Evolutionary conservation across 192 early-diverging fungal species (phyloP).

Genomic region (Thamnidium elegans): DNA sequence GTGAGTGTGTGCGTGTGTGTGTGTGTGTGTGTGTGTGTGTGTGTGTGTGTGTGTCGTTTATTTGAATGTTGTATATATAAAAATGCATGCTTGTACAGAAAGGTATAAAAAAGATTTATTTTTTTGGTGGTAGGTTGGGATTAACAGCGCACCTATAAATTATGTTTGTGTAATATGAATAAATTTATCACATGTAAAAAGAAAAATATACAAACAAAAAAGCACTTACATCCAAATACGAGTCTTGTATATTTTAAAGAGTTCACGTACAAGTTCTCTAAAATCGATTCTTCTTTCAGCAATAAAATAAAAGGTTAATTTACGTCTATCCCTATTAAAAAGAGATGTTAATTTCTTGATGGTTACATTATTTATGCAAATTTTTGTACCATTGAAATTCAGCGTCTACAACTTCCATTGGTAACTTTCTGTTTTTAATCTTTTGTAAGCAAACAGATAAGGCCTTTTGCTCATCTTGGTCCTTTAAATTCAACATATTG

Average conservation of each 20-base stretch:
- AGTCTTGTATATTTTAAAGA: slow-evolving; percentile 97
- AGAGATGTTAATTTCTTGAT: background rate
- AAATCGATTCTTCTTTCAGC: slow-evolving; percentile 95
- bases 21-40: too few species aligned
- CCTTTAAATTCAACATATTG: slow-evolving; percentile 73
- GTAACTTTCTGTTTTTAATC: slow-evolving; percentile 83
- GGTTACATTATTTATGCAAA: background rate
- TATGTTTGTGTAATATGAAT: too few species aligned
- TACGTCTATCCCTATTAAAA: slow-evolving; percentile 80
- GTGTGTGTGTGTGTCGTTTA: too few species aligned
- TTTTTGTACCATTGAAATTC: slow-evolving; percentile 90
- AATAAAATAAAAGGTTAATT: slow-evolving; percentile 96
- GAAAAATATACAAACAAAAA: background rate
- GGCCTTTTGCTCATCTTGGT: slow-evolving; percentile 87
- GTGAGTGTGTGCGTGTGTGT: too few species aligned
- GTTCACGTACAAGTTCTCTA: slow-evolving; percentile 90
- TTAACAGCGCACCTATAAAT: slow-evolving; percentile 17
- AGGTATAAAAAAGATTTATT: too few species aligned
- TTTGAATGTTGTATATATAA: too few species aligned
- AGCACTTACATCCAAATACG: slow-evolving; percentile 89
- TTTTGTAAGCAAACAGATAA: slow-evolving; percentile 84
- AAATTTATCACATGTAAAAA: too few species aligned
- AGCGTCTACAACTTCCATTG: slow-evolving; percentile 97
- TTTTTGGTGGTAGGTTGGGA: background rate
- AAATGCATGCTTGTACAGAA: too few species aligned